phyloP scores from a whole-genome alignment of 768 basidiomycete genomes.

The Serendipita indica region DNA sequence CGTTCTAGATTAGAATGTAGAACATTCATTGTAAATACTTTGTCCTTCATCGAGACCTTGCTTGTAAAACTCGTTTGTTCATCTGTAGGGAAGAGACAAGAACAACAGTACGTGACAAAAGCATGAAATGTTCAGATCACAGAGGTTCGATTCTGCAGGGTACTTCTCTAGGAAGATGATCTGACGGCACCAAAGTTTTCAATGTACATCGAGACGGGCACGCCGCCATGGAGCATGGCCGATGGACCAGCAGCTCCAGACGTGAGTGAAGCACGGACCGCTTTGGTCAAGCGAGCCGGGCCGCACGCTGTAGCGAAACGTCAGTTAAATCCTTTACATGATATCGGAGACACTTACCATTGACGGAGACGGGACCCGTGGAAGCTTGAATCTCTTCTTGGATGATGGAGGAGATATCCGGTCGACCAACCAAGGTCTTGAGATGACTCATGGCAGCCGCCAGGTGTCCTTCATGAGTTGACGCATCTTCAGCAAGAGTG shows the following conservation, averaged over 20 bases:
- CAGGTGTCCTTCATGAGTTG: background rate
- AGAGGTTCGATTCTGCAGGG: too few species aligned
- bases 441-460: background rate
- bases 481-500: background rate
- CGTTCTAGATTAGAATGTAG: too few species aligned
- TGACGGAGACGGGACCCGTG: conserved; percentile 12
- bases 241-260: background rate
- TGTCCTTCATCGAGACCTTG: too few species aligned
- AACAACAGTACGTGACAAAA: too few species aligned
- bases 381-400: conserved; percentile 11
- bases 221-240: background rate
- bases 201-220: conserved; percentile 1
- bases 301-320: background rate
- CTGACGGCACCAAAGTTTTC: conserved; percentile 7
- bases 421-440: conserved; percentile 7
- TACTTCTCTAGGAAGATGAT: background rate
- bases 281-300: background rate
- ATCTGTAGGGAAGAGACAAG: too few species aligned
- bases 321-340: background rate
- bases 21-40: too few species aligned
- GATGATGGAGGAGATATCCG: conserved; percentile 7
- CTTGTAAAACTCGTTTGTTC: too few species aligned
- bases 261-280: background rate
- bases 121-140: too few species aligned
- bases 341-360: conserved; percentile 8